Evolutionary conservation across 2,329 filamentous ascomycete species (phyloP), one percentile per base, ranked within the genome.

Genomic region (Akanthomyces muscarius): DNA sequence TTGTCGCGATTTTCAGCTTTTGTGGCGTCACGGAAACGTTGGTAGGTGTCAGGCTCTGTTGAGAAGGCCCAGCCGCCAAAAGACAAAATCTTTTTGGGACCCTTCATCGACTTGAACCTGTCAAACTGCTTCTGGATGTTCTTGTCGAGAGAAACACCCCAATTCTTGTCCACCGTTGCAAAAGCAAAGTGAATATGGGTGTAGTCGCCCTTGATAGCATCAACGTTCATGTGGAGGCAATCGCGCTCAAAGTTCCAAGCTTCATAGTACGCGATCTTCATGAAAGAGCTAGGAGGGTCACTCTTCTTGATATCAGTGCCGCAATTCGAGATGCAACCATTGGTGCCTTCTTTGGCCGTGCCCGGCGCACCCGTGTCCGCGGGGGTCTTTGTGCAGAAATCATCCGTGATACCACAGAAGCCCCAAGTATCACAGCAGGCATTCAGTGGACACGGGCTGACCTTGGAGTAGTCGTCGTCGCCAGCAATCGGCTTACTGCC

Each of bases 41-140:
- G 21, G 21, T 21, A 21, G 21, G 21, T 21, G 21, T 21, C 21
- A 21, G 21, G 21, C 0, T 63, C 69, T 0, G 77, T 79, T 0
- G 74, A 77, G 63, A 76, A 79, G 1, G 67, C 68, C 79, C 79
- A 81, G 11, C 79, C 79, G 14, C 79, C 79, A 65, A 82, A 75
- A 0, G 76, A 73, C 2, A 81, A 10, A 38, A 81, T 75, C 14
- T 67, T 69, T 62, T 77, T 75, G 2, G 70, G 33, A 2, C 66
- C 66, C 0, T 28, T 64, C 8, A 71, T 41, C 0, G 61, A 47
- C 50, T 65, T 69, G 56, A 78, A 76, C 0, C 66, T 51, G 0
- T 68, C 54, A 38, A 74, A 78, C 55, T 75, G 50, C 3, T 52
- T 66, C 61, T 0, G 61, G 16, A 21, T 21, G 21, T 21, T 21